A percentile compares a stretch with the other conserved stretches of the same genome.
Conservation (phyloP, 2,329 filamentous ascomycete species). For the Pseudocercospora crystallina region DNA sequence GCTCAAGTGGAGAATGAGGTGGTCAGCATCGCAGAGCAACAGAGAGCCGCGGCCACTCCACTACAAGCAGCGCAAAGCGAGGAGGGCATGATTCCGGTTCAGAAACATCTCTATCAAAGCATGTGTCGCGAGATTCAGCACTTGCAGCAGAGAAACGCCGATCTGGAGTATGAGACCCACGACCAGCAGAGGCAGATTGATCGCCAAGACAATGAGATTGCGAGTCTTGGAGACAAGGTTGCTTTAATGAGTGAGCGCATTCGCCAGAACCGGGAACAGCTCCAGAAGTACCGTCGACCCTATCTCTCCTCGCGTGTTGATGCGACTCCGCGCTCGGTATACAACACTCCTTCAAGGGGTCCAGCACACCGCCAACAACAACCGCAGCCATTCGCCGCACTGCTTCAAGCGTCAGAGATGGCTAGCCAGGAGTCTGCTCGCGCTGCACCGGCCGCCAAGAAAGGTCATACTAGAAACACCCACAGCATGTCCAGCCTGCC, state of each 20-base stretch:
- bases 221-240: constrained; percentile 71
- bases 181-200: constrained; percentile 77
- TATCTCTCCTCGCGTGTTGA: constrained; percentile 17
- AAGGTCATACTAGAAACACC: constrained; percentile 70
- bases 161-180: constrained; percentile 64
- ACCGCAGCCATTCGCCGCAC: constrained; percentile 63
- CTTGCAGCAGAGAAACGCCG: constrained; percentile 64
- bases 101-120: constrained; percentile 56
- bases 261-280: constrained; percentile 83
- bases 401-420: constrained; percentile 72
- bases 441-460: constrained; percentile 38
- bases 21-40: constrained; percentile 69
- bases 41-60: constrained; percentile 54
- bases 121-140: constrained; percentile 57
- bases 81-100: constrained; percentile 38
- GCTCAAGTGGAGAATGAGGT: constrained; percentile 85
- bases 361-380: constrained; percentile 46
- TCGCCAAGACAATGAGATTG: constrained; percentile 72
- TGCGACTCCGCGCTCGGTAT: constrained; percentile 47
- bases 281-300: constrained; percentile 72
- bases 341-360: constrained; percentile 39
- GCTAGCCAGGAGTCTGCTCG: constrained; percentile 63
- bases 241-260: constrained; percentile 78
- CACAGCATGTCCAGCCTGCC: constrained; percentile 85
- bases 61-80: constrained; percentile 48